Conservation (phyloP, 75 land plant species). For the Chamaecyparis obtusa region DNA sequence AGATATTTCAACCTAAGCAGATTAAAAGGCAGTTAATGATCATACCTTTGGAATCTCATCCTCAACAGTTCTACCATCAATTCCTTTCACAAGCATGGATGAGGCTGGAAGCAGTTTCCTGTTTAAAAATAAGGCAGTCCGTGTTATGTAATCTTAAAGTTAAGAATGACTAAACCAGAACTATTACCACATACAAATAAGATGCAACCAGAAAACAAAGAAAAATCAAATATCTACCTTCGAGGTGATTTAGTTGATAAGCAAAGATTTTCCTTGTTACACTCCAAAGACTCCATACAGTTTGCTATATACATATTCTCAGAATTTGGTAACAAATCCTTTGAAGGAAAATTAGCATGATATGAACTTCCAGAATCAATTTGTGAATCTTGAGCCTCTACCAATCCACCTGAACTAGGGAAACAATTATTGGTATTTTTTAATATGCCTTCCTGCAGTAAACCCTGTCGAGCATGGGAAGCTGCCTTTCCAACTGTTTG, state of each 20-base stretch:
- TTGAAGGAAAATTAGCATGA: background rate
- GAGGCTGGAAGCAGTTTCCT: slow-evolving; percentile 10
- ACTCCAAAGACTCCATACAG: background rate
- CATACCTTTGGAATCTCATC: slow-evolving; percentile 12
- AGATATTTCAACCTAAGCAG: background rate
- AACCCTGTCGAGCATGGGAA: slow-evolving; percentile 8
- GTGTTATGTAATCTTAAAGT: background rate
- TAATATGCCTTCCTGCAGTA: background rate
- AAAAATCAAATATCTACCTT: background rate
- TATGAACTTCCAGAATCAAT: slow-evolving; percentile 4
- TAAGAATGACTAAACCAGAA: background rate
- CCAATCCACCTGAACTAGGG: background rate
- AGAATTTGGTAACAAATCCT: background rate
- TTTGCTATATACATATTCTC: background rate
- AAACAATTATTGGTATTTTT: background rate
- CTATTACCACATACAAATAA: background rate
- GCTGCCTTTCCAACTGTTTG: slow-evolving; percentile 4
- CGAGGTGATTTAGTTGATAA: background rate
- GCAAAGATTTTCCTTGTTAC: background rate
- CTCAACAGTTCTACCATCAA: background rate
- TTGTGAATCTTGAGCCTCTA: background rate
- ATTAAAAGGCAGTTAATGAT: too few species aligned
- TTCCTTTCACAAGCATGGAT: slow-evolving; percentile 8
- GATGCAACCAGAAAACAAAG: background rate
- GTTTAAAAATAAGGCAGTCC: background rate